Conservation (phyloP, 1,284 basidiomycete genomes). For the Blastosporella zonata region DNA sequence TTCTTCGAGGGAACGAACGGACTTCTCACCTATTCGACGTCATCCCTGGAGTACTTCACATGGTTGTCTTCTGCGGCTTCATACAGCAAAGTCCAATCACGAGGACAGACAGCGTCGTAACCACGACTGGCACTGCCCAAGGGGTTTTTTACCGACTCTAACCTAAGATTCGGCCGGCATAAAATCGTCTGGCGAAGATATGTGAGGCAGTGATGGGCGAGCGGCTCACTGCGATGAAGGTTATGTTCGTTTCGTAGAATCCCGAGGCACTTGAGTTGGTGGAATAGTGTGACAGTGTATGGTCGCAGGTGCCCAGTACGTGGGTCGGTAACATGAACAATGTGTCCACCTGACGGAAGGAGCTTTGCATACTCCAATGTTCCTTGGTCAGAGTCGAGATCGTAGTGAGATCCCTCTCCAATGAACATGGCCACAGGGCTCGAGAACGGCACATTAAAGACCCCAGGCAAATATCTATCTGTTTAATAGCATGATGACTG, state of each 20-base stretch:
- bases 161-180: slow-evolving; percentile 3
- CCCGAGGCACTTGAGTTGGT: slow-evolving; percentile 2
- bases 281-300: slow-evolving; percentile 2
- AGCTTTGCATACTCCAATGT: slow-evolving; percentile 1
- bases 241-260: slow-evolving; percentile 6
- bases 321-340: slow-evolving; percentile 1
- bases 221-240: background rate
- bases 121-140: slow-evolving; percentile 5
- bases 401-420: slow-evolving; percentile 2
- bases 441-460: background rate
- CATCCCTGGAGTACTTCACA: background rate
- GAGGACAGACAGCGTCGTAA: slow-evolving; percentile 3
- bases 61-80: slow-evolving; percentile 1
- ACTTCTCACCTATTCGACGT: no score
- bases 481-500: no score
- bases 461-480: no score
- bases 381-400: slow-evolving; percentile 4
- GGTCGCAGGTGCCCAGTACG: background rate
- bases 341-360: slow-evolving; percentile 2
- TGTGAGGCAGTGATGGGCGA: slow-evolving; percentile 5
- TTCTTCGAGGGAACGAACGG: no score
- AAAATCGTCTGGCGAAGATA: slow-evolving; percentile 7
- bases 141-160: slow-evolving; percentile 2
- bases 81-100: background rate
- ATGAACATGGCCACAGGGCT: slow-evolving; percentile 1